A percentile compares a stretch with the other conserved stretches of the same genome.
Evolutionary conservation across 2,329 filamentous ascomycete genomes (phyloP).

Genomic region (Paecilomyces formosus): DNA sequence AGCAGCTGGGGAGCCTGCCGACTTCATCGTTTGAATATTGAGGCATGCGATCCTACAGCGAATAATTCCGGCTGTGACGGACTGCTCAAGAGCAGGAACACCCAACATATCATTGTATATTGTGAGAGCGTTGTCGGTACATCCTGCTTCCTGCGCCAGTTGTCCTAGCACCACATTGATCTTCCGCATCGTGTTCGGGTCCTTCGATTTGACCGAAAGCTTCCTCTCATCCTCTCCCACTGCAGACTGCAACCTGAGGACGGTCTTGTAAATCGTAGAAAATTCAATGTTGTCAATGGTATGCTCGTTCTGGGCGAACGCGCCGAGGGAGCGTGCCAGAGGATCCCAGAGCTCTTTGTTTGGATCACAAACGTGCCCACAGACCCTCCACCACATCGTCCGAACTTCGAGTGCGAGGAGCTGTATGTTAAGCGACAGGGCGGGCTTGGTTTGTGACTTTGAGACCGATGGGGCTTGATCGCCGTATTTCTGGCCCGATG

Average conservation of each 20-base stretch:
- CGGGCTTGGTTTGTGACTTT: conserved; percentile 20
- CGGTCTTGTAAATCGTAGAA: conserved; percentile 25
- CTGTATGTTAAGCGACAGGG: conserved; percentile 28
- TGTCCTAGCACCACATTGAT: conserved; percentile 30
- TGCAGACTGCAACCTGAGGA: conserved; percentile 26
- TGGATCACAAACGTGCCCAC: conserved; percentile 33
- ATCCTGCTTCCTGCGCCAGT: conserved; percentile 33
- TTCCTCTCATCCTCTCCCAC: conserved; percentile 21
- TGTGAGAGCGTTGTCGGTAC: conserved; percentile 30
- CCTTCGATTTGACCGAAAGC: conserved; percentile 10
- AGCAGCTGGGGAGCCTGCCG: conserved; percentile 10
- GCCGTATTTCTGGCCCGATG: conserved; percentile 11
- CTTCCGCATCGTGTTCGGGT: conserved; percentile 21
- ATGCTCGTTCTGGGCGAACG: conserved; percentile 26
- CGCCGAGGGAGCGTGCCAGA: conserved; percentile 31
- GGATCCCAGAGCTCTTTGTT: conserved; percentile 37
- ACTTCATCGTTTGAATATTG: conserved; percentile 23
- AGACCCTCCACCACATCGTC: conserved; percentile 34
- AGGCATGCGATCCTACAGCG: conserved; percentile 32
- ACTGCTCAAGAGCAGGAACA: conserved; percentile 22
- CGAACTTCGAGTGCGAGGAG: conserved; percentile 35
- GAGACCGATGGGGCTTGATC: conserved; percentile 8
- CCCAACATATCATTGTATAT: conserved; percentile 25
- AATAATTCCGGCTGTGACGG: conserved; percentile 27
- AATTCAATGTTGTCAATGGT: conserved; percentile 30